These are phyloP conservation scores for Hamamelis virginiana DNA, from an alignment of 164 flowering plant species.

Conservation along the genomic window DNA sequence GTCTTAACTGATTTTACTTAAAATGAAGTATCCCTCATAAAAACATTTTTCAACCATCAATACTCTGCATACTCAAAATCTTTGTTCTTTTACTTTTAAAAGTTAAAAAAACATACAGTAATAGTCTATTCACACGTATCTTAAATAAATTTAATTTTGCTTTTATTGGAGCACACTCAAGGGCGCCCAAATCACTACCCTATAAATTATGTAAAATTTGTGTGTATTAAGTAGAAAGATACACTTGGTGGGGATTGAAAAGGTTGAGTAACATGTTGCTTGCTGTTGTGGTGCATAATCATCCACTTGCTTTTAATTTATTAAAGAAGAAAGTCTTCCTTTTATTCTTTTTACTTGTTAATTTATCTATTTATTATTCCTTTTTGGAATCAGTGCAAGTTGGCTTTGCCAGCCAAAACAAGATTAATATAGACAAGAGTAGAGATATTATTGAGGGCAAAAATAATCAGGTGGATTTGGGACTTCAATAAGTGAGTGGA, in stretches of 20 bases:
- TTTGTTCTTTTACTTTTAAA: no score
- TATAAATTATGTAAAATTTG: not conserved
- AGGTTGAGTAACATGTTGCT: conserved; percentile 18
- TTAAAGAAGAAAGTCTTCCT: conserved; percentile 6
- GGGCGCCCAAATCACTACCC: no score
- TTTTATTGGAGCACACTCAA: no score
- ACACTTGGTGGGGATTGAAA: conserved; percentile 5
- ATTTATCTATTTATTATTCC: not conserved
- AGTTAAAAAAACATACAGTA: no score
- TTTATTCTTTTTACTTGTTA: not conserved
- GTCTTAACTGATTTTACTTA: no score
- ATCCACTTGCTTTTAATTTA: conserved; percentile 15
- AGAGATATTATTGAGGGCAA: not conserved
- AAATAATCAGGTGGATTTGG: no score
- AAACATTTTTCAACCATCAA: no score
- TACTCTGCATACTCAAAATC: no score
- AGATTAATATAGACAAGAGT: not conserved
- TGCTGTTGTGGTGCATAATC: conserved; percentile 13
- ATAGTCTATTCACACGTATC: no score
- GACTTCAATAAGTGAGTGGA: no score
- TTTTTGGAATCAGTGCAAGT: conserved; percentile 5
- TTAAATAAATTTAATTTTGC: no score
- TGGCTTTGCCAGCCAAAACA: not conserved
- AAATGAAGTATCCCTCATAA: no score
- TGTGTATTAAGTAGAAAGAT: not conserved